These are phyloP conservation scores for Gaeumannomyces sp. DNA, from an alignment of 2,329 filamentous ascomycete species.

Conservation along the genomic window DNA sequence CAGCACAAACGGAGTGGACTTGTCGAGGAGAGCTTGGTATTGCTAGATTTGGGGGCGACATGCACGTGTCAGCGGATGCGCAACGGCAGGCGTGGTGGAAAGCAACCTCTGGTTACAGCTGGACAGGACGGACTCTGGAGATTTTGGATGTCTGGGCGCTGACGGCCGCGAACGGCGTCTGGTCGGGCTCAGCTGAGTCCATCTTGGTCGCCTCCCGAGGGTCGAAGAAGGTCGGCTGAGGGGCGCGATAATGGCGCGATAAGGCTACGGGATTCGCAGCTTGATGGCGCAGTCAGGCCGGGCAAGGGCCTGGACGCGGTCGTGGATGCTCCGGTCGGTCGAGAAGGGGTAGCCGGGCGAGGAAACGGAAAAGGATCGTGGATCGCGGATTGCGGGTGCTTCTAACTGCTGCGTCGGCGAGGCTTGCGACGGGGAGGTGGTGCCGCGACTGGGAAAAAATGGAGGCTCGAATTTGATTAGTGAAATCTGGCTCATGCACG, in stretches of 20 bases:
- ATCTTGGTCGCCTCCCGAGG: slow-evolving; percentile 37
- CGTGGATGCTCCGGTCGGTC: too few relatives aligned
- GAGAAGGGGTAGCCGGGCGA: not conserved
- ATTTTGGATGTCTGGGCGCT: slow-evolving; percentile 75
- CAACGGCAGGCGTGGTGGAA: not conserved
- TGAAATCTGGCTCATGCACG: slow-evolving; percentile 16
- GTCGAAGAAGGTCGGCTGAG: not conserved
- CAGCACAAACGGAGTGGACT: slow-evolving; percentile 79
- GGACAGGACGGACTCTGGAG: slow-evolving; percentile 56
- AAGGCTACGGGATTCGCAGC: not conserved
- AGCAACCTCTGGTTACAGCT: not conserved
- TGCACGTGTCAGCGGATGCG: slow-evolving; percentile 8
- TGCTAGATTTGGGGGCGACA: slow-evolving; percentile 45
- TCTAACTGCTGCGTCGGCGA: not conserved
- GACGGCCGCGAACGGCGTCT: slow-evolving; percentile 87
- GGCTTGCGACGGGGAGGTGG: slow-evolving; percentile 2
- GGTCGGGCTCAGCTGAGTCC: slow-evolving; percentile 82
- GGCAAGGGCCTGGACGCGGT: not conserved
- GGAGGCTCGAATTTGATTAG: slow-evolving; percentile 8
- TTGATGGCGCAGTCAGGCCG: not conserved
- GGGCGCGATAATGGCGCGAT: not conserved
- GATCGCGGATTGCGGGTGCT: not conserved
- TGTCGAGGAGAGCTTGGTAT: slow-evolving; percentile 92
- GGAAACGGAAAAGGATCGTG: not conserved
- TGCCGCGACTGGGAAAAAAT: not conserved